phyloP scores from a whole-genome alignment of 2,329 filamentous ascomycete genomes.

The Penicillium sp. region DNA sequence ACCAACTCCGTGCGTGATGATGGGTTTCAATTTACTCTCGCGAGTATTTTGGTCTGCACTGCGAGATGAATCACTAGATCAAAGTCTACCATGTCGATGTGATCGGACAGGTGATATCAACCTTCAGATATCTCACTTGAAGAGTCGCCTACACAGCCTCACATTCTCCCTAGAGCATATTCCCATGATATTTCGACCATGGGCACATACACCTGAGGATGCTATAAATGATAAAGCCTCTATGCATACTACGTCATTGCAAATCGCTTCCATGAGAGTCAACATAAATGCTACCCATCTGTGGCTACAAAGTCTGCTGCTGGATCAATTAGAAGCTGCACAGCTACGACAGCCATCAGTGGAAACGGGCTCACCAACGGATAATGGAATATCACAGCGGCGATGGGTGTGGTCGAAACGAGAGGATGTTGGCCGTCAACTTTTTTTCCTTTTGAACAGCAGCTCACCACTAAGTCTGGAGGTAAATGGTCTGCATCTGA shows the following conservation, averaged over 20 bases:
- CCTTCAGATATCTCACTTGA: not conserved
- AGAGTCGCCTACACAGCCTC: not conserved
- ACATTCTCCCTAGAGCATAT: not conserved
- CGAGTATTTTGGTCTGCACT: not conserved
- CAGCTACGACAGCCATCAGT: not conserved
- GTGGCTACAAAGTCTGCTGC: not conserved
- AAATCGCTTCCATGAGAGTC: conserved; percentile 2
- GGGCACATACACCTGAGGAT: not conserved
- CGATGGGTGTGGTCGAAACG: not conserved
- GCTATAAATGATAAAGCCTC: not conserved
- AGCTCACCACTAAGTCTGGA: not conserved
- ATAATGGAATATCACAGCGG: not conserved
- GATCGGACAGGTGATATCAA: not conserved
- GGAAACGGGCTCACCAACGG: not conserved
- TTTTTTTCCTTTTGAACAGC: not conserved
- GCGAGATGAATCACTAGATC: not conserved
- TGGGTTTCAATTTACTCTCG: not conserved
- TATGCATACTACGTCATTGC: not conserved
- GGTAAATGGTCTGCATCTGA: not conserved
- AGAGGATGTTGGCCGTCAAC: not conserved
- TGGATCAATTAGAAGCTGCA: conserved; percentile 3
- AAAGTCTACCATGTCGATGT: not conserved
- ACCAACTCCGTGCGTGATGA: not conserved
- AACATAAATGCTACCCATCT: conserved; percentile 3
- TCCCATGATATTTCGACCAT: not conserved